Percentiles rank a stretch among this genome's conserved stretches.
Evolutionary conservation across 2,329 filamentous ascomycete genomes (phyloP).

Genomic region (Calonectria pseudoreteaudii): DNA sequence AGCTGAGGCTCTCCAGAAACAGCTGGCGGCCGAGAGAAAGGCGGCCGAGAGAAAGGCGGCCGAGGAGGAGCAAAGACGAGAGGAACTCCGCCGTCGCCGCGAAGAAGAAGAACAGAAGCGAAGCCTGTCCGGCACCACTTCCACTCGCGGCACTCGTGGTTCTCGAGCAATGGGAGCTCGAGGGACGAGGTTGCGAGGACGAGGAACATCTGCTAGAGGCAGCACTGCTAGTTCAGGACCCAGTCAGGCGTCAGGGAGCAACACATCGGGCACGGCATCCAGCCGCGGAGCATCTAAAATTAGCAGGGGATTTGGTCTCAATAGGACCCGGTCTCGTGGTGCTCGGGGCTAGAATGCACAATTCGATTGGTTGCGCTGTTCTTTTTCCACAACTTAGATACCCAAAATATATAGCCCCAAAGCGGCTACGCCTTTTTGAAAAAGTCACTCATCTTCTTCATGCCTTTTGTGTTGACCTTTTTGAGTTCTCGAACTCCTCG

Average conservation of each 20-base stretch:
- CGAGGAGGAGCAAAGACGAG: constrained; percentile 83
- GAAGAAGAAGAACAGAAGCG: constrained; percentile 69
- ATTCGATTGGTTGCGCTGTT: not conserved
- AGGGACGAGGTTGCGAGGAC: constrained; percentile 46
- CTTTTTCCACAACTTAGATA: constrained; percentile 42
- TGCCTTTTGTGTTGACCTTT: constrained; percentile 91
- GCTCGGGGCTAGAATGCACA: constrained; percentile 38
- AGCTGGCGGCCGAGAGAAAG: constrained; percentile 81
- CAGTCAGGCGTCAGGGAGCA: constrained; percentile 44
- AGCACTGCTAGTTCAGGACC: constrained; percentile 37
- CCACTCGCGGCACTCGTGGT: constrained; percentile 47
- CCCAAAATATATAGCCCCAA: constrained; percentile 40
- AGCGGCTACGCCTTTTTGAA: constrained; percentile 75
- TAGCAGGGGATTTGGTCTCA: constrained; percentile 48
- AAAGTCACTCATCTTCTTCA: constrained; percentile 98
- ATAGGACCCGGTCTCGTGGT: constrained; percentile 49
- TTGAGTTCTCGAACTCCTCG: constrained; percentile 82
- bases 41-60: constrained; percentile 79
- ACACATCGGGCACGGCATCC: constrained; percentile 42
- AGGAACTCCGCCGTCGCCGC: constrained; percentile 73
- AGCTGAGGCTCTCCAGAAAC: constrained; percentile 78
- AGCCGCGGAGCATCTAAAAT: constrained; percentile 50
- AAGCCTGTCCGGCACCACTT: constrained; percentile 42
- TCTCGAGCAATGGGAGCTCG: constrained; percentile 43
- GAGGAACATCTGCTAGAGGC: constrained; percentile 41